phyloP scores from a whole-genome alignment of 108 stramenopile species.

The Cyclotella kingstonii region DNA sequence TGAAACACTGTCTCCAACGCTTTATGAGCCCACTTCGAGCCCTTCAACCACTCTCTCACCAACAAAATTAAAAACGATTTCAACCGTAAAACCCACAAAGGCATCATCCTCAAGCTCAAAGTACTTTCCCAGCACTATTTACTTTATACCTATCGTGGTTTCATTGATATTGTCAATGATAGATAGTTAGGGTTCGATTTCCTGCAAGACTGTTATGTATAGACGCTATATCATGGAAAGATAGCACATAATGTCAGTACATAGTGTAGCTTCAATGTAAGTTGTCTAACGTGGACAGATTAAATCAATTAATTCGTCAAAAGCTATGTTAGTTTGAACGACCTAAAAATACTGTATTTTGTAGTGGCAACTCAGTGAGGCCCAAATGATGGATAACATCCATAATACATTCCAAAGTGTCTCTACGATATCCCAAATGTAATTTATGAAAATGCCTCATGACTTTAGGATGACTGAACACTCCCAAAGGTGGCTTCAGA shows the following conservation, averaged over 20 bases:
- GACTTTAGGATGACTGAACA: conserved; percentile 1
- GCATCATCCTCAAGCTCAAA: too few relatives aligned
- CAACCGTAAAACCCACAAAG: neutral
- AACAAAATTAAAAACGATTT: neutral
- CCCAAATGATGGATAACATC: conserved; percentile 7
- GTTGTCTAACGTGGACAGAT: neutral
- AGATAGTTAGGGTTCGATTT: too few relatives aligned
- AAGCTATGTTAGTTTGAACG: neutral
- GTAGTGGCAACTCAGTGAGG: conserved; percentile 5
- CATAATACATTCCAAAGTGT: neutral
- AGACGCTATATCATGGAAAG: too few relatives aligned
- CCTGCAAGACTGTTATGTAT: too few relatives aligned
- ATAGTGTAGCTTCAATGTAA: neutral
- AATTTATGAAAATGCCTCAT: neutral
- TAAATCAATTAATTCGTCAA: neutral
- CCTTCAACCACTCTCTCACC: neutral
- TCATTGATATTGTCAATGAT: too few relatives aligned
- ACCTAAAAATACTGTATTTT: neutral
- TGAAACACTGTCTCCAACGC: neutral
- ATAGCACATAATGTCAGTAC: too few relatives aligned
- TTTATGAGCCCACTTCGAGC: neutral
- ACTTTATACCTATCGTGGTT: too few relatives aligned
- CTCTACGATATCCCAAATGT: neutral
- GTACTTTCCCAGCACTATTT: too few relatives aligned
- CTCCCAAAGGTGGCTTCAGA: neutral